Evolutionary conservation across 2,329 filamentous ascomycete species (phyloP), one percentile per base, ranked within the genome.

Genomic region (Cordyceps cateniannulata): DNA sequence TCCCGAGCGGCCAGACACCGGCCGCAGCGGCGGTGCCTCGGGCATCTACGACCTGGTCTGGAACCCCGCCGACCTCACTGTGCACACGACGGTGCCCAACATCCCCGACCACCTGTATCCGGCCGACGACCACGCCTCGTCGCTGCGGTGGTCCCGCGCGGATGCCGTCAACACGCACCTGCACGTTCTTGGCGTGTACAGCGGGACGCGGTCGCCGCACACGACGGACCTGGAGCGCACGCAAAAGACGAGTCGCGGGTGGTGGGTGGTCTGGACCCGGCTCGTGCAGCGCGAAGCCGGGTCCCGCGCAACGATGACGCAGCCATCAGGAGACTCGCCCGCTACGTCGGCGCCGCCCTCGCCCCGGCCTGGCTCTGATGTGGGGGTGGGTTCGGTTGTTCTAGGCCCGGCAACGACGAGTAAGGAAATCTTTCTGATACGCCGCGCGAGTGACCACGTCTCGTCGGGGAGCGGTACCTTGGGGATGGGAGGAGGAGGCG

Each of bases 261-360:
- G 85, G 84, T 89, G 86, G 86, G 77, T 89, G 32, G 84, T 88
- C 27, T 89, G 86, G 86, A 85, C 80, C 52, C 77, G 84, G 25
- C 74, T 87, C 24, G 67, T 81, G 54, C 72, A 72, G 10, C 66
- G 68, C 25, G 29, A 62, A n/a, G 22, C 60, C 1, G 32, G 25
- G 44, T 49, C 55, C 9, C 42, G 35, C 27, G 44, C 16, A 18
- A 55, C 25, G 12, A 45, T 32, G 25, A 64, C 29, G 64, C 66
- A 9, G 65, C 68, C 8, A 42, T 55, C 42, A 29, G 35, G n/a
- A 10, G 48, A 32, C 22, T 40, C 50, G 40, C 42, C 29, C 5
- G 27, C 25, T 12, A 38, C 40, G 10, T 54, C 59, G 7, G 50
- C 42, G 35, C 51, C 59, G 29, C 44, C 59, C 24, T 61, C 58